Percentiles rank a stretch among this genome's conserved stretches.
phyloP scores from a whole-genome alignment of 2,329 filamentous ascomycete species.

The Fonsecaea erecta region DNA sequence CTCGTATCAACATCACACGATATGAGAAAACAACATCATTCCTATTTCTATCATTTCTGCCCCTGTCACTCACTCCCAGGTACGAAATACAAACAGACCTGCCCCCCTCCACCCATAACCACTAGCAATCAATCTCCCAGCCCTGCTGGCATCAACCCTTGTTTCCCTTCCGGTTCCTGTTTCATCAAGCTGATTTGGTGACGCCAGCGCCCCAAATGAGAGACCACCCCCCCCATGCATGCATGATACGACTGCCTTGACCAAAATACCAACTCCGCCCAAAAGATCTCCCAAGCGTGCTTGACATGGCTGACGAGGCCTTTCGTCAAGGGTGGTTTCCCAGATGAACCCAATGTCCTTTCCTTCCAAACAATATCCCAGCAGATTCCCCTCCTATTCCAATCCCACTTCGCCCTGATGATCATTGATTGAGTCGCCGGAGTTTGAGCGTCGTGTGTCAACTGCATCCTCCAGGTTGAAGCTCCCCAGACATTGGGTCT shows the following conservation, averaged over 20 bases:
- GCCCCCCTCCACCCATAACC: neutral
- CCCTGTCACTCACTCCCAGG: no score
- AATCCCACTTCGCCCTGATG: neutral
- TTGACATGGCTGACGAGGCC: neutral
- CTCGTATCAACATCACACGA: neutral
- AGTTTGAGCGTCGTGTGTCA: neutral
- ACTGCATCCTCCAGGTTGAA: neutral
- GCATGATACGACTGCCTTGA: neutral
- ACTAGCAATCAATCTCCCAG: neutral
- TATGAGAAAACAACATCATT: no score
- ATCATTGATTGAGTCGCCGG: no score
- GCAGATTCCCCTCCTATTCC: neutral
- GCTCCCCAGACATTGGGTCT: neutral
- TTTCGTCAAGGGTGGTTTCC: neutral
- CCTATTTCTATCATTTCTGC: neutral
- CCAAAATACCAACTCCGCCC: neutral
- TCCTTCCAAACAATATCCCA: neutral
- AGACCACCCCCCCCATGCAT: neutral
- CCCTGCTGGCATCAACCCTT: neutral
- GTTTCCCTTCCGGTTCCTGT: slow-evolving; percentile 1
- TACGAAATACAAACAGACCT: neutral
- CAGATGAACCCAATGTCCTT: neutral
- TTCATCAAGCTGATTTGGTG: neutral
- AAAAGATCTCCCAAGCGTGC: neutral
- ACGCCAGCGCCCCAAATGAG: neutral